Evolutionary conservation across 2,329 filamentous ascomycete genomes (phyloP), one percentile per base, ranked within the genome.

Genomic region (Fusarium piperis): DNA sequence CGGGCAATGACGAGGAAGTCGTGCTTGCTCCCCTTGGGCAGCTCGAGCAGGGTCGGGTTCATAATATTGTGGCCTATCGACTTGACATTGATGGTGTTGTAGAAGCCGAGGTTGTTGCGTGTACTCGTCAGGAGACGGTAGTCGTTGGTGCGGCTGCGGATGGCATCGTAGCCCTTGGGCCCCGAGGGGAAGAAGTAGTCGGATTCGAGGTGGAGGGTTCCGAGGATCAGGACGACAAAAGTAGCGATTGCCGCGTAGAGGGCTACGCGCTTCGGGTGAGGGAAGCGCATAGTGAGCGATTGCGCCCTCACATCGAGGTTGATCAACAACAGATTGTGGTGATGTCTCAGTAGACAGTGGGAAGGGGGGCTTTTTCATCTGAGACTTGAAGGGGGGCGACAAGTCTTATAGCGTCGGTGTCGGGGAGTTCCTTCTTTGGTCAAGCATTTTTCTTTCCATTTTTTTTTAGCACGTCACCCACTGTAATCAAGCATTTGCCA

Each of bases 61-160:
- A 73, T 73, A 55, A 73, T 73, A 61, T 73, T 71, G 20, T 73
- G 60, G n/a, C 71, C 71, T 16, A 67, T 73, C 64, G 67, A 62
- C 59, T 73, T 68, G 58, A 71, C 71, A 51, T 73, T 71, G 65
- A 73, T 73, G 9, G 48, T 57, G 10, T 73, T 73, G 64, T 73
- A 73, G 36, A 73, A 71, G 33, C 71, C 71, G 36, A 73, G 26
- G 51, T 73, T 73, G 58, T 73, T 73, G 41, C 70, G 61, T 28
- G 28, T 23, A 28, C 71, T 73, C 53, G 64, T 71, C 39, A 73
- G 67, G 33, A 73, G 58, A 3, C 70, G 70, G 36, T 71, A 73
- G 23, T 73, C 70, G 33, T 72, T 72, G 15, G 70, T 72, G 56
- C 67, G 67, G 3, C 69, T 72, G 55, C 72, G 69, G 15, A 72